Evolutionary conservation across 1,139 yeast genomes (phyloP), one percentile per base, ranked within the genome.

Genomic region (Yamadazyma atlantica): DNA sequence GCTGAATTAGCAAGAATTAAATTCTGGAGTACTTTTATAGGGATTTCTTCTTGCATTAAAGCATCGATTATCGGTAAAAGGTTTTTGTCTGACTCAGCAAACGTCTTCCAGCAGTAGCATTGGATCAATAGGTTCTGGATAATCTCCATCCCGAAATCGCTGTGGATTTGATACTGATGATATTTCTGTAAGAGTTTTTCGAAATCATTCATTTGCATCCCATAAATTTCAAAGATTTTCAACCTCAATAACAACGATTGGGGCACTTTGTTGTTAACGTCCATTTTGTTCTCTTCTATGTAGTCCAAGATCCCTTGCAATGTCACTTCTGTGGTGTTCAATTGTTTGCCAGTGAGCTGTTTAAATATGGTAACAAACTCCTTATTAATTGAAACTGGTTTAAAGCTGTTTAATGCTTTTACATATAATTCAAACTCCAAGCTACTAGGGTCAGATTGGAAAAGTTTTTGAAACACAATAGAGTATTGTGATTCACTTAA

Each of bases 1-100:
- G 64, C 68, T 6, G 79, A 62, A 28, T 69, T 60, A 0, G 72
- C 72, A 9, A 81, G 46, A n/a, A 82, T 70, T 32, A 73, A 52
- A 0, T 67, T 56, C 39, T 78, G 77, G 3, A 77, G 47, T 3
- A 69, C 53, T 9, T 62, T 57, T 2, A 70, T 59, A 1, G 76
- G 67, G 11, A 71, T 56, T 25, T 55, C 48, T 8, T 68, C 61
- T 4, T 51, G 47, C 12, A 69, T 50, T 33, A 79, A 58, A 0
- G 75, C 68, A 40, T 76, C 73, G 0, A 82, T 80, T 18, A 75
- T 62, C 16, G 62, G 56, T 12, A 72, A 44, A 37, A 62, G 52
- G 3, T 60, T 53, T 3, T 51, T 45, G 13, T 69, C 64, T 2
- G 65, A 52, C 3, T 60, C 57, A 11, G 53, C 49, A 17, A 76